These are phyloP conservation scores for Yarrowia sp. DNA, from an alignment of 805 yeast species.

Conservation along the genomic window DNA sequence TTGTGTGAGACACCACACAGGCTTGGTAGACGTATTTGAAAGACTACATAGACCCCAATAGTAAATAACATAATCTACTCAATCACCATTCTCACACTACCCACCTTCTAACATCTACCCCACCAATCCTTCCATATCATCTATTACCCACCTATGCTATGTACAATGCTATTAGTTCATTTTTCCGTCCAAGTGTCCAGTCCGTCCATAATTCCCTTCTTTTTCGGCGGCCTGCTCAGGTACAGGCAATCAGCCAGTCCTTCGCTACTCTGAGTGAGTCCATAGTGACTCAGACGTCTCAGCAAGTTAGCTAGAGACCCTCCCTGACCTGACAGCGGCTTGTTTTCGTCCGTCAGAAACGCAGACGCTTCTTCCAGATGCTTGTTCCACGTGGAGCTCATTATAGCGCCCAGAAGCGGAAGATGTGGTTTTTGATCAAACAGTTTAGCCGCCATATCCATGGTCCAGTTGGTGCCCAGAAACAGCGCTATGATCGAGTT, in stretches of 20 bases:
- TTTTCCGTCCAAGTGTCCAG: background rate
- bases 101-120: too few relatives aligned
- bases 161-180: slow-evolving; percentile 33
- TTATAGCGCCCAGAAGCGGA: slow-evolving; percentile 14
- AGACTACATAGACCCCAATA: too few relatives aligned
- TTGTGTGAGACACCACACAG: too few relatives aligned
- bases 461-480: slow-evolving; percentile 8
- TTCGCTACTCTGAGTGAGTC: slow-evolving; percentile 5
- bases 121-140: background rate
- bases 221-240: slow-evolving; percentile 3
- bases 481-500: slow-evolving; percentile 22
- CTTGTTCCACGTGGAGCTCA: slow-evolving; percentile 10
- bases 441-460: slow-evolving; percentile 5
- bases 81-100: too few relatives aligned
- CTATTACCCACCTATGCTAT: slow-evolving; percentile 30
- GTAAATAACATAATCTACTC: too few relatives aligned
- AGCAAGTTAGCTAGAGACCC: slow-evolving; percentile 2
- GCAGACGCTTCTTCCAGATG: slow-evolving; percentile 6
- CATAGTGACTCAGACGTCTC: slow-evolving; percentile 20
- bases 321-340: background rate
- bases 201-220: background rate
- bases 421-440: slow-evolving; percentile 8
- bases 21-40: too few relatives aligned
- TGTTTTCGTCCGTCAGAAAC: slow-evolving; percentile 1
- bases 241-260: slow-evolving; percentile 20